A percentile compares a stretch with the other conserved stretches of the same genome.
Evolutionary conservation across 2,329 filamentous ascomycete genomes (phyloP).

Genomic region (Rugonectria rugulosa): DNA sequence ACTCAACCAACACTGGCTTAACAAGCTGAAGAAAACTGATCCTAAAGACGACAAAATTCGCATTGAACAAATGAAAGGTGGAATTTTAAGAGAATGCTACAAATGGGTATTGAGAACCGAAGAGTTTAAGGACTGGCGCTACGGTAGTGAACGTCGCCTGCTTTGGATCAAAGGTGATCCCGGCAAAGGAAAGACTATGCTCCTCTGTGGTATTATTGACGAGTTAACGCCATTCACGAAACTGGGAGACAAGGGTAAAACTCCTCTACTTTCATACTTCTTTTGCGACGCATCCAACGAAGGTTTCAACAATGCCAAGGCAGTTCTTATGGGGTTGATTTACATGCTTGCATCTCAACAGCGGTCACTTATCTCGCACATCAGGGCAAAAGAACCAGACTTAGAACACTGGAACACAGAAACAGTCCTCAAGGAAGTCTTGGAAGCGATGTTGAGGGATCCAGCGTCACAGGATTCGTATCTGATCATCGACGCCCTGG

Average conservation of each 20-base stretch:
- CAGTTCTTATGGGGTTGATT: not conserved
- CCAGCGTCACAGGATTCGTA: not conserved
- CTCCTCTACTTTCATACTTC: not conserved
- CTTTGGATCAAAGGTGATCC: not conserved
- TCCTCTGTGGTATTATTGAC: not conserved
- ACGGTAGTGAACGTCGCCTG: not conserved
- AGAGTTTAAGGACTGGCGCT: not conserved
- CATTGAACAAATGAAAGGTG: not conserved
- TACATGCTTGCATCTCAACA: not conserved
- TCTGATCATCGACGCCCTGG: conserved; percentile 10
- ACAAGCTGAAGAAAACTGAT: too few species aligned
- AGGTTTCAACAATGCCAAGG: not conserved
- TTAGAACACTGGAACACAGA: not conserved
- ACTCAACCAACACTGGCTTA: too few species aligned
- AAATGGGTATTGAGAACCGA: not conserved
- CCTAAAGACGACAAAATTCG: not conserved
- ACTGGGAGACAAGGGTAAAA: not conserved
- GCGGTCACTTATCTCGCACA: not conserved
- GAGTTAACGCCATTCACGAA: not conserved
- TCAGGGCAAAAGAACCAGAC: too few species aligned
- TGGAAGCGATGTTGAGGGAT: not conserved
- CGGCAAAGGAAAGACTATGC: not conserved
- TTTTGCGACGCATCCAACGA: conserved; percentile 8
- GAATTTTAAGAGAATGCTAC: not conserved
- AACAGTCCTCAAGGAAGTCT: not conserved